A percentile compares a stretch with the other conserved stretches of the same genome.
Conservation (phyloP, 352 stramenopile species). For the Pythium inflatum region DNA sequence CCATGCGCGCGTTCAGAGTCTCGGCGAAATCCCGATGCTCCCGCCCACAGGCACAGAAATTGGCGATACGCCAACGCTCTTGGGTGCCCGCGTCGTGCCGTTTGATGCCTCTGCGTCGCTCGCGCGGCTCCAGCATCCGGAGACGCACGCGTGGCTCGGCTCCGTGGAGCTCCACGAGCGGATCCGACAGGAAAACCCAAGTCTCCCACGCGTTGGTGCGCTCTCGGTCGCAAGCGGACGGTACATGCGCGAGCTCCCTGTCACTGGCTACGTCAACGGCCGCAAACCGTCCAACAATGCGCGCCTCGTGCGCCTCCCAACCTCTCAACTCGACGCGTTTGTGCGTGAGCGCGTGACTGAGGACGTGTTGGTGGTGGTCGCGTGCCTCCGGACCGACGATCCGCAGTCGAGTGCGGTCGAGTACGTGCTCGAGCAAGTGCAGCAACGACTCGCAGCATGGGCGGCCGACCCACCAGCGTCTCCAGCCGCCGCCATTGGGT, state of each 20-base stretch:
- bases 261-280: slow-evolving; percentile 43
- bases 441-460: slow-evolving; percentile 38
- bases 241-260: slow-evolving; percentile 70
- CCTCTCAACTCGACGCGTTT: slow-evolving; percentile 53
- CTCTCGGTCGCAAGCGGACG: slow-evolving; percentile 76
- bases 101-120: slow-evolving; percentile 50
- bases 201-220: slow-evolving; percentile 53
- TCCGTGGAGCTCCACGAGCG: slow-evolving; percentile 66
- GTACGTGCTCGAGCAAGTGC: slow-evolving; percentile 62
- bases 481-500: slow-evolving; percentile 11
- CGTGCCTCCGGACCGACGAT: slow-evolving; percentile 73
- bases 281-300: slow-evolving; percentile 34
- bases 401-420: slow-evolving; percentile 55
- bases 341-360: slow-evolving; percentile 40
- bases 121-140: slow-evolving; percentile 49
- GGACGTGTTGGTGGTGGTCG: slow-evolving; percentile 68
- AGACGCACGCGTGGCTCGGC: slow-evolving; percentile 64
- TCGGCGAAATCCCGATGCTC: slow-evolving; percentile 70
- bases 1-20: slow-evolving; percentile 49
- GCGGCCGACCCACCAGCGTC: background rate
- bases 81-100: slow-evolving; percentile 46
- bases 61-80: slow-evolving; percentile 53
- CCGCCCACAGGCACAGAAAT: slow-evolving; percentile 63
- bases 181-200: slow-evolving; percentile 62
- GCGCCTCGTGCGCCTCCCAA: slow-evolving; percentile 45